Conservation (phyloP, 2,329 filamentous ascomycete species). For the Tolypocladium amazonense region DNA sequence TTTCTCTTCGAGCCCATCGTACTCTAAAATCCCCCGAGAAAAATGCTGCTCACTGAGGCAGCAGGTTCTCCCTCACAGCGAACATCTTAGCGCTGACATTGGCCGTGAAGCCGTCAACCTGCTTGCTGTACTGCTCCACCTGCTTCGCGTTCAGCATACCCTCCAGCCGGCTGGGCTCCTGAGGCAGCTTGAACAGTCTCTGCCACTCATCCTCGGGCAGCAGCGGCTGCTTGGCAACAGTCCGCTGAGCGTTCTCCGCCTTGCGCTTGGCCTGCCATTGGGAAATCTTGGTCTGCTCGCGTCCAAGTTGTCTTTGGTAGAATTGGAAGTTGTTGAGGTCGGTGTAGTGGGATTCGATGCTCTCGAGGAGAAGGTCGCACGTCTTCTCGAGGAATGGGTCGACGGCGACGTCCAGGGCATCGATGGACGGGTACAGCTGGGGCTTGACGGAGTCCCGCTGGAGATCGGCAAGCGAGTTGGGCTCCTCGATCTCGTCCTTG, state of each 20-base stretch:
- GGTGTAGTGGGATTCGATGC: conserved; percentile 95
- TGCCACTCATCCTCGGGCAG: conserved; percentile 98
- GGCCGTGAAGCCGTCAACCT: conserved; percentile 93
- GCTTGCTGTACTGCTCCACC: conserved; percentile 94
- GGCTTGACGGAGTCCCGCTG: conserved; percentile 49
- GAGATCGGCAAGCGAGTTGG: conserved; percentile 69
- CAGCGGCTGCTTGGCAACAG: conserved; percentile 75
- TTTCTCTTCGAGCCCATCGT: conserved; percentile 12
- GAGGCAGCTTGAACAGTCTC: conserved; percentile 92
- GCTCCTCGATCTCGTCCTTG: conserved; percentile 60
- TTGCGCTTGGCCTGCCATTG: conserved; percentile 97
- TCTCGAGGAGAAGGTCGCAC: conserved; percentile 89
- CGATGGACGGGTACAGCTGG: conserved; percentile 78
- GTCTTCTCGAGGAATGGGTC: conserved; percentile 98
- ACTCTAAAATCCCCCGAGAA: background rate
- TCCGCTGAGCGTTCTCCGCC: conserved; percentile 80
- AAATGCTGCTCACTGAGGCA: conserved; percentile 36
- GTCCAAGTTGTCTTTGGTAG: conserved; percentile 86
- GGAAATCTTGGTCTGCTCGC: conserved; percentile 93
- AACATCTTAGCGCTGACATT: conserved; percentile 96
- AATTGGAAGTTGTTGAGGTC: conserved; percentile 98
- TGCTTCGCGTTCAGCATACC: conserved; percentile 91
- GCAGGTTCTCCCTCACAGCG: conserved; percentile 65
- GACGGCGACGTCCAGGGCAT: conserved; percentile 83
- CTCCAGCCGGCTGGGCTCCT: conserved; percentile 87